phyloP scores from a whole-genome alignment of 495 filamentous ascomycete genomes.

The Trichoderma asperelloides region DNA sequence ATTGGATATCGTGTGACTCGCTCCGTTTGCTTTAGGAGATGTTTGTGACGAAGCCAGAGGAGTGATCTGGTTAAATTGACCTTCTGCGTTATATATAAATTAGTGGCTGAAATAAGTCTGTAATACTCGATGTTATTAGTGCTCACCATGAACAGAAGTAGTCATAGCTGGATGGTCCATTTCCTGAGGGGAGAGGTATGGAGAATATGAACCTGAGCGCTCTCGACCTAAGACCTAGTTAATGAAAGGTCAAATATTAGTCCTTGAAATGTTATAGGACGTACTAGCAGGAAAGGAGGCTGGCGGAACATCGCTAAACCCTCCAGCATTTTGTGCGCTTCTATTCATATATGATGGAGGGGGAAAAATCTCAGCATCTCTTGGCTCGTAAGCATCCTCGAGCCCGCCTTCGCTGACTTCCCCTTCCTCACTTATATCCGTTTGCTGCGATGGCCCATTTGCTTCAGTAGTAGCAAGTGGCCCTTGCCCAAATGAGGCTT shows the following conservation, averaged over 20 bases:
- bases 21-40: not conserved
- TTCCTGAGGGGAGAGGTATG: conserved; percentile 39
- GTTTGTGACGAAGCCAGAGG: not conserved
- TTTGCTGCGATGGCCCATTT: not conserved
- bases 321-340: not conserved
- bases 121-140: not conserved
- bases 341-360: not conserved
- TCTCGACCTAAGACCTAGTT: conserved; percentile 23
- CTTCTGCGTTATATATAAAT: not conserved
- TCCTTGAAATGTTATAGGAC: not conserved
- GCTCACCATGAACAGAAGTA: not conserved
- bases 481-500: not conserved
- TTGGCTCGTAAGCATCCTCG: conserved; percentile 37
- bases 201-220: conserved; percentile 44
- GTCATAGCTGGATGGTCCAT: conserved; percentile 20
- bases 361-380: conserved; percentile 10
- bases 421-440: conserved; percentile 52
- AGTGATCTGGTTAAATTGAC: not conserved
- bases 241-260: not conserved
- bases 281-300: not conserved
- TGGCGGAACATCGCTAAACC: not conserved
- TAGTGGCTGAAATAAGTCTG: not conserved
- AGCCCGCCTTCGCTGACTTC: conserved; percentile 63
- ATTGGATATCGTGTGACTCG: not conserved
- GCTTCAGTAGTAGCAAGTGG: not conserved